Evolutionary conservation across 2,329 filamentous ascomycete species (phyloP).

Genomic region (Claviceps monticola): DNA sequence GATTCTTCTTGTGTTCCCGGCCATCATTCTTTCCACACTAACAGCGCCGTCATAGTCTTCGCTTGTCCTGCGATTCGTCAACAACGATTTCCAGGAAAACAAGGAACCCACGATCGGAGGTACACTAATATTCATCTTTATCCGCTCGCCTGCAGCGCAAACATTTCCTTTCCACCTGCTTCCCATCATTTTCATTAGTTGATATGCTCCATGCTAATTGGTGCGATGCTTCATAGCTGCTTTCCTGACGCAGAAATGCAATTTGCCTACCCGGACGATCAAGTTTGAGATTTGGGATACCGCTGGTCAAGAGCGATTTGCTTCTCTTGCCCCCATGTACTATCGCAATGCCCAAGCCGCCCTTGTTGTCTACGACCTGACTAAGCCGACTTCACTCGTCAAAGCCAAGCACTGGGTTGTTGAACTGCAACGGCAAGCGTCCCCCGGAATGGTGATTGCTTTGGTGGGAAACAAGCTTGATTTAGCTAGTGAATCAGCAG

Average conservation of each 20-base stretch:
- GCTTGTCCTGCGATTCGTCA: conserved; percentile 93
- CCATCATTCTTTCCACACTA: conserved; percentile 7
- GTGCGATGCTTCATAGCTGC: conserved; percentile 47
- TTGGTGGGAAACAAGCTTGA: conserved; percentile 96
- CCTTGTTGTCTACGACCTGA: conserved; percentile 96
- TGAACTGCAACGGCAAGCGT: conserved; percentile 90
- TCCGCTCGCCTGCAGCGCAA: background rate
- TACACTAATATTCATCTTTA: conserved; percentile 28
- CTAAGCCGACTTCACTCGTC: conserved; percentile 84
- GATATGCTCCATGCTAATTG: background rate
- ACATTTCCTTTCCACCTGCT: background rate
- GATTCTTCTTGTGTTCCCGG: background rate
- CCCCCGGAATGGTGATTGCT: conserved; percentile 90
- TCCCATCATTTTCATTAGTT: background rate
- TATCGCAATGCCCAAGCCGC: conserved; percentile 97
- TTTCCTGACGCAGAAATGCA: conserved; percentile 97
- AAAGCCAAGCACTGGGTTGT: conserved; percentile 99
- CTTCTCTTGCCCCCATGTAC: conserved; percentile 95
- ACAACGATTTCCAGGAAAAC: conserved; percentile 99
- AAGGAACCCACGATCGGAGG: conserved; percentile 98
- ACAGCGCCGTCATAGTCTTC: conserved; percentile 54
- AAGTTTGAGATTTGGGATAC: conserved; percentile 98
- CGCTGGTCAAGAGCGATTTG: conserved; percentile 93
- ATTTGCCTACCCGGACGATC: conserved; percentile 81
- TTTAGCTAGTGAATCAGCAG: conserved; percentile 50